Percentiles rank a stretch among this genome's conserved stretches.
These are phyloP conservation scores for Phytophthora brassicae DNA, from an alignment of 352 stramenopile genomes.

Conservation along the genomic window DNA sequence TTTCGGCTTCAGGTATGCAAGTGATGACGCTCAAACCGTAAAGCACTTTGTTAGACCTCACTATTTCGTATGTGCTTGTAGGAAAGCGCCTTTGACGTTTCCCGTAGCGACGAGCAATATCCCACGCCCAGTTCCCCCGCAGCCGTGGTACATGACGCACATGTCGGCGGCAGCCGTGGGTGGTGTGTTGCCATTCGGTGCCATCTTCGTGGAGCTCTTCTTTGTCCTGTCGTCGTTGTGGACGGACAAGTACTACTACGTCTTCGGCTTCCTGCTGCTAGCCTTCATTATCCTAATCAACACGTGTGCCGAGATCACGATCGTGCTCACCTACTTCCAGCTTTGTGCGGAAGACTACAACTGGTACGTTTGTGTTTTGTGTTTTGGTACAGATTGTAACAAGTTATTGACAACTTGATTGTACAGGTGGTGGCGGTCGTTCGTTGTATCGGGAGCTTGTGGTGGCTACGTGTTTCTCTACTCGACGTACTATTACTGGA, in stretches of 20 bases:
- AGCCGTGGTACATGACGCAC: constrained; percentile 98
- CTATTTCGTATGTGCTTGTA: constrained; percentile 22
- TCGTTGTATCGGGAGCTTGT: constrained; percentile 96
- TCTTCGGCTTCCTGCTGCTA: constrained; percentile 99
- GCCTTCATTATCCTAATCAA: constrained; percentile 98
- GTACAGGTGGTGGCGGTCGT: constrained; percentile 97
- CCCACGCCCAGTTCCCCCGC: constrained; percentile 96
- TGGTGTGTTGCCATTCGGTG: constrained; percentile 98
- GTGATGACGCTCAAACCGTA: no score
- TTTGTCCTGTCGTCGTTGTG: constrained; percentile 99
- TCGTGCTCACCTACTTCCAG: constrained; percentile 99
- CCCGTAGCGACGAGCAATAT: constrained; percentile 98
- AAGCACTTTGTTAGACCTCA: no score
- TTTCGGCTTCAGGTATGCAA: constrained; percentile 98
- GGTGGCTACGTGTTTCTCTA: constrained; percentile 99
- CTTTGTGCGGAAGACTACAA: constrained; percentile 99
- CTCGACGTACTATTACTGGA: constrained; percentile 98
- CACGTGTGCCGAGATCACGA: constrained; percentile 99
- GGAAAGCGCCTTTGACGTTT: constrained; percentile 91
- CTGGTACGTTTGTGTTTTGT: constrained; percentile 86
- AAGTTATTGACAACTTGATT: neutral
- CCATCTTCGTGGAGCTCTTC: constrained; percentile 99
- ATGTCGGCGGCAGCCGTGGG: constrained; percentile 93
- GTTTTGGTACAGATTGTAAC: neutral
- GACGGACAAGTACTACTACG: constrained; percentile 99